Evolutionary conservation across 345 rosid genomes (phyloP), one percentile per base, ranked within the genome.

Genomic region (Salix udensis): DNA sequence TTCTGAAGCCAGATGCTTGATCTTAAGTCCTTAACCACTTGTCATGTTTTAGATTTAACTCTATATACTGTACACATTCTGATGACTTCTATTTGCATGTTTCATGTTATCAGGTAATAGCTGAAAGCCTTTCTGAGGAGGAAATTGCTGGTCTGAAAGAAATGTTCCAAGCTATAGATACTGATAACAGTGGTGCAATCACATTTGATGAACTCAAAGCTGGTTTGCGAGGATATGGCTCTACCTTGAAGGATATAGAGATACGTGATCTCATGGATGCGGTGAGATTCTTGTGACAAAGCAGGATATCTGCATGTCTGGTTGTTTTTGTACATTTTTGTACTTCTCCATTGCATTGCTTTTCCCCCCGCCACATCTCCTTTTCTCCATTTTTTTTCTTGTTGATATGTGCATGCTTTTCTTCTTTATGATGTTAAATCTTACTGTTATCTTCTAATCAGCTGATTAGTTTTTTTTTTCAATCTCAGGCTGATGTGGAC

Each of bases 251-350:
- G 82, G 99, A 96, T 74, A 85, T 88, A n/a, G 98, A 96, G 89
- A 96, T 96, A 55, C 94, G 93, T 44, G 91, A 91, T 85, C 99
- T 96, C 65, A 96, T 96, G 99, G 96, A 91, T 82, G 98, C 99
- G 26, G 99, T 96, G 89, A 82, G 94, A 76, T 67, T 64, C 3
- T 73, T 64, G 14, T 48, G 12, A 16, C 34, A 28, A 70, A 67
- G 21, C 19, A 10, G 12, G 44, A 78, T 31, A 4, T 34, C 52
- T 26, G 1, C 23, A 19, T 64, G 37, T 68, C 68, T 67, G 58
- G 37, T 53, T 74, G 28, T 53, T 53, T 40, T 34, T 71, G 58
- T 36, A 2, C 37, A 7, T 72, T 13, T 5, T 31, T 66, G 18
- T 5, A 53, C 21, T 31, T 66, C 46, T 36, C 70, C 24, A 37